Evolutionary conservation across 2,329 filamentous ascomycete genomes (phyloP).

Genomic region (Hortaea sp.): DNA sequence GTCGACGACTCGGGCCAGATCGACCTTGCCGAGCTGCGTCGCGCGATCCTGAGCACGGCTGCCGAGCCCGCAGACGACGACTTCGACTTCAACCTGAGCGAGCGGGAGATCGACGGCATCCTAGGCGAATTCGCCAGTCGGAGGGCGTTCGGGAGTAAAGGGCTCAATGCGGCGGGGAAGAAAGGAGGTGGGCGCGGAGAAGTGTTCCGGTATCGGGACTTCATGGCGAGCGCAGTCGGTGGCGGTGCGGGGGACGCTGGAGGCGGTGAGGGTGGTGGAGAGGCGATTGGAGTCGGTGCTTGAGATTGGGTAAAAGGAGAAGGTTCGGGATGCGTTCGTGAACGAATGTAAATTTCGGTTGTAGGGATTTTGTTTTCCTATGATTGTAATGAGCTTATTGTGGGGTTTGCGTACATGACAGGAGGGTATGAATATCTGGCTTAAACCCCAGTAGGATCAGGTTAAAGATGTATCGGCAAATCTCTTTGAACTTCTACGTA

Average conservation of each 20-base stretch:
- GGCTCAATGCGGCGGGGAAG: slow-evolving; percentile 24
- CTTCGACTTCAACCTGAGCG: slow-evolving; percentile 44
- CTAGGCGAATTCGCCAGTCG: slow-evolving; percentile 76
- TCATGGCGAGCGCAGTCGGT: slow-evolving; percentile 48
- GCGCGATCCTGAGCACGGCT: slow-evolving; percentile 71
- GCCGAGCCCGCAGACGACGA: slow-evolving; percentile 56
- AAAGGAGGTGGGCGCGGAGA: slow-evolving; percentile 52
- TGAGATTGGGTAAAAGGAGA: neutral
- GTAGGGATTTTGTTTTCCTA: too few relatives aligned
- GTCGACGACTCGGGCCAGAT: slow-evolving; percentile 92
- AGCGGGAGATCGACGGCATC: slow-evolving; percentile 75
- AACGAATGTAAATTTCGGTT: neutral
- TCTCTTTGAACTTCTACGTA: too few relatives aligned
- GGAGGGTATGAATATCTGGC: too few relatives aligned
- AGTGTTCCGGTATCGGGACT: slow-evolving; percentile 89
- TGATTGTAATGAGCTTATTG: too few relatives aligned
- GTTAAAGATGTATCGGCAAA: too few relatives aligned
- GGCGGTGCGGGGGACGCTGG: slow-evolving; percentile 18
- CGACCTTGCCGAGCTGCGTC: slow-evolving; percentile 69
- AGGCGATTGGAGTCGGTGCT: neutral
- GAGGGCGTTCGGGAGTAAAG: slow-evolving; percentile 64
- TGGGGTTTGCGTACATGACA: too few relatives aligned
- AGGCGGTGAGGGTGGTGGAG: neutral
- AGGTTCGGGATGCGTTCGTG: neutral
- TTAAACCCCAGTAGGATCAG: too few relatives aligned